Evolutionary conservation across 768 basidiomycete species (phyloP), one percentile per base, ranked within the genome.

Genomic region (Asterophora lycoperdoides): DNA sequence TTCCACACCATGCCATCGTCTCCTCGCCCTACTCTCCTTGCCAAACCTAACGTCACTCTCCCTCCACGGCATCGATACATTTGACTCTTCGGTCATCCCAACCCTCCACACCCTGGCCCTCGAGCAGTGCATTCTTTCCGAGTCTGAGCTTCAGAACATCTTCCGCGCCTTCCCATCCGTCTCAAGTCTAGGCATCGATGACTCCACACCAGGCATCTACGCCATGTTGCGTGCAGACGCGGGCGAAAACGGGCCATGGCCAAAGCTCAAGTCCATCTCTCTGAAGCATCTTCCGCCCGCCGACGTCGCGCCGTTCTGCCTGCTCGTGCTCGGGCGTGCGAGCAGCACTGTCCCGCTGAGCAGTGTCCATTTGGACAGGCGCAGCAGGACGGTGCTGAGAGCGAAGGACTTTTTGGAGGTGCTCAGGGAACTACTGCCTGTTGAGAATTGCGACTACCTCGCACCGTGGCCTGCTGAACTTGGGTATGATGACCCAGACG

Each of bases 401-500:
- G 41, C 46, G 15, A 69, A 67, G 44, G 56, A 62, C 10, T 51
- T 58, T 2, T 55, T 70, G n/a, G 61, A 64, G 8, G 55, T 49
- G 52, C 46, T 73, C 13, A 51, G 60, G 47, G 60, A 63, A 29
- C 48, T 57, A n/a, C 48, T 70, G 37, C 44, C 59, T 14, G 60
- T 74, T 8, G 67, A 66, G 32, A 60, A 65, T 29, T 50, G 41
- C 4, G 53, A 57, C 23, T 49, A 51, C 1, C 15, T 53, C 30
- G 43, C 44, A 9, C 48, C 58, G 5, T 77, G 76, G 76, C 75
- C 74, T 7, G 52, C 57, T 11, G 69, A 61, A 10, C 56, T 73
- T 41, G 65, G 61, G 7, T 74, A 71, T 55, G 63, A 69, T 38
- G 73, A 75, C 52, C 62, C 59, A 30, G 60, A 62, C 28, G 60